Conservation (phyloP, 306 rosid species). For the Sicyos baderoa region DNA sequence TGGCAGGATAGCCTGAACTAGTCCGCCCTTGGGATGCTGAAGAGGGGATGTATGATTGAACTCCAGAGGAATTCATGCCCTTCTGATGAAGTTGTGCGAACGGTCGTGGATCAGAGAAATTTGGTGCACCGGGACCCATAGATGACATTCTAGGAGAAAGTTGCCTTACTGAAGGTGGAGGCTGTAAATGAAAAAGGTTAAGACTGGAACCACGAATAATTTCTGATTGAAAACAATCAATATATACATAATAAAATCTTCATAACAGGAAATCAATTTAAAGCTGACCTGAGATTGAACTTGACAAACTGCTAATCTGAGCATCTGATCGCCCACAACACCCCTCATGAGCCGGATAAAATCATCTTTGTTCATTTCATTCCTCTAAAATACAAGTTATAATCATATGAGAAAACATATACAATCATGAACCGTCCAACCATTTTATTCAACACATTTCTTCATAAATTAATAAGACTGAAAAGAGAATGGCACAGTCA, state of each 20-base stretch:
- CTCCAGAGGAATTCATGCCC: conserved; percentile 45
- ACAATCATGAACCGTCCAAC: conserved; percentile 19
- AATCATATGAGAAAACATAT: conserved; percentile 22
- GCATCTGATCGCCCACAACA: conserved; percentile 88
- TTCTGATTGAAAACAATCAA: neutral
- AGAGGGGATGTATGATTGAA: conserved; percentile 44
- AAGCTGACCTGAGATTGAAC: conserved; percentile 59
- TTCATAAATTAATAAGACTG: neutral
- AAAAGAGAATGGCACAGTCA: neutral
- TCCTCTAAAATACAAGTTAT: conserved; percentile 41
- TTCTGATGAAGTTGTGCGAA: conserved; percentile 67
- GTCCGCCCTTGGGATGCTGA: conserved; percentile 38
- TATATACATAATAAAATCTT: neutral
- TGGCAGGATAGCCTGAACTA: conserved; percentile 32
- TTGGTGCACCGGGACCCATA: conserved; percentile 41
- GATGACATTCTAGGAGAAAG: conserved; percentile 55
- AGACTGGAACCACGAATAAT: conserved; percentile 8
- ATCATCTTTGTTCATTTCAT: conserved; percentile 71
- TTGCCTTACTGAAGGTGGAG: conserved; percentile 49
- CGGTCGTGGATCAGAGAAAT: conserved; percentile 61
- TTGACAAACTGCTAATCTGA: conserved; percentile 56
- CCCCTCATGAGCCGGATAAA: conserved; percentile 70
- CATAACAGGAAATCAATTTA: conserved; percentile 12
- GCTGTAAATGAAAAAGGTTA: conserved; percentile 25
- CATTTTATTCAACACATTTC: neutral